phyloP scores from a whole-genome alignment of 345 rosid genomes.

The Moringa oleifera region DNA sequence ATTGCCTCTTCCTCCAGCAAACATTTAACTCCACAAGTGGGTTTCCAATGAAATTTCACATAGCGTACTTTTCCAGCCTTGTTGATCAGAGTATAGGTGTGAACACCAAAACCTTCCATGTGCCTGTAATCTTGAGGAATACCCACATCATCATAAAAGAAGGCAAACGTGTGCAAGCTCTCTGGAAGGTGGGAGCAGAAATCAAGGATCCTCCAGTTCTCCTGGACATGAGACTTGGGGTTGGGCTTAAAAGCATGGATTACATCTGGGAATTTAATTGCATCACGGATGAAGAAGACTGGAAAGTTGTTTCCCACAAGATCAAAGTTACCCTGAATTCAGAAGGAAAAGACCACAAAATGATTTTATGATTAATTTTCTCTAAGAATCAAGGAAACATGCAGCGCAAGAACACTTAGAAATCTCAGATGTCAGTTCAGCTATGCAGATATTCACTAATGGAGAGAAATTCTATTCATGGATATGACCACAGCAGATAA shows the following conservation, averaged over 20 bases:
- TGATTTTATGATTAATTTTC: no score
- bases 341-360: constrained; percentile 5
- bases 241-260: constrained; percentile 95
- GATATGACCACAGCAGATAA: no score
- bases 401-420: no score
- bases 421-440: no score
- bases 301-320: constrained; percentile 98
- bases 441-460: no score
- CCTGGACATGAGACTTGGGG: constrained; percentile 93
- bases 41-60: constrained; percentile 97
- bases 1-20: constrained; percentile 85
- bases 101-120: constrained; percentile 91
- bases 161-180: constrained; percentile 81
- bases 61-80: constrained; percentile 82
- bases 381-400: no score
- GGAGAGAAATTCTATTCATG: no score
- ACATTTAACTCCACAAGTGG: constrained; percentile 85
- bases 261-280: constrained; percentile 94
- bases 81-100: constrained; percentile 79
- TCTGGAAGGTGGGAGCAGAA: constrained; percentile 96
- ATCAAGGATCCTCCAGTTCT: constrained; percentile 91
- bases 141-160: constrained; percentile 91
- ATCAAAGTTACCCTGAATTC: constrained; percentile 88
- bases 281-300: constrained; percentile 93
- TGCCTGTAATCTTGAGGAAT: constrained; percentile 93